A percentile compares a stretch with the other conserved stretches of the same genome.
phyloP scores from a whole-genome alignment of 108 stramenopile species.

The Aurantiochytrium sp. region DNA sequence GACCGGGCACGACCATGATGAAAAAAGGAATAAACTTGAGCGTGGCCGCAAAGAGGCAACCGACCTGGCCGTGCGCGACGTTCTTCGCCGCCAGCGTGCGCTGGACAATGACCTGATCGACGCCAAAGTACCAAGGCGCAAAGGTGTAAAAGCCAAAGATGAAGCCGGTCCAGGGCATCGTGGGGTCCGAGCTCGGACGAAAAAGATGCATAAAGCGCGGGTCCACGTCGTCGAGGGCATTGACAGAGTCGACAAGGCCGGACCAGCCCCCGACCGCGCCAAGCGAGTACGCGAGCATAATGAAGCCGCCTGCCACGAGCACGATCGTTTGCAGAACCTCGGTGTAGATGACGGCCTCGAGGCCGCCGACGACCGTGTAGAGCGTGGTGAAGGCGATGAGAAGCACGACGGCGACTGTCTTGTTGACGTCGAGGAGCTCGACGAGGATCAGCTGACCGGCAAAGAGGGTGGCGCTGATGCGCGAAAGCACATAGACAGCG shows the following conservation, averaged over 20 bases:
- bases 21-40: constrained; percentile 12
- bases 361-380: constrained; percentile 5
- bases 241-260: not conserved
- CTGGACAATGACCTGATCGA: not conserved
- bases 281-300: not conserved
- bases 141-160: not conserved
- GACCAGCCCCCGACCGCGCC: not conserved
- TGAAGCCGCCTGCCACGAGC: not conserved
- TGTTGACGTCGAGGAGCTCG: constrained; percentile 18
- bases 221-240: not conserved
- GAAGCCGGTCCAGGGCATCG: not conserved
- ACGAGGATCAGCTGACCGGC: not conserved
- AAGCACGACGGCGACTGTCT: not conserved
- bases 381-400: not conserved
- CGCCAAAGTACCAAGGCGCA: constrained; percentile 7
- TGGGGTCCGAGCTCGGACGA: not conserved
- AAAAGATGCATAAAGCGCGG: not conserved
- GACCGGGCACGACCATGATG: constrained; percentile 18
- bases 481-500: not conserved
- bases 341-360: constrained; percentile 19
- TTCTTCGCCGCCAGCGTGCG: not conserved
- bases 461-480: not conserved
- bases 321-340: not conserved
- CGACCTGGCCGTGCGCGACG: constrained; percentile 10
- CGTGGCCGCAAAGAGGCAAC: not conserved